Evolutionary conservation across 1,284 basidiomycete species (phyloP), one percentile per base, ranked within the genome.

Genomic region (Xerocomus nothofagi): DNA sequence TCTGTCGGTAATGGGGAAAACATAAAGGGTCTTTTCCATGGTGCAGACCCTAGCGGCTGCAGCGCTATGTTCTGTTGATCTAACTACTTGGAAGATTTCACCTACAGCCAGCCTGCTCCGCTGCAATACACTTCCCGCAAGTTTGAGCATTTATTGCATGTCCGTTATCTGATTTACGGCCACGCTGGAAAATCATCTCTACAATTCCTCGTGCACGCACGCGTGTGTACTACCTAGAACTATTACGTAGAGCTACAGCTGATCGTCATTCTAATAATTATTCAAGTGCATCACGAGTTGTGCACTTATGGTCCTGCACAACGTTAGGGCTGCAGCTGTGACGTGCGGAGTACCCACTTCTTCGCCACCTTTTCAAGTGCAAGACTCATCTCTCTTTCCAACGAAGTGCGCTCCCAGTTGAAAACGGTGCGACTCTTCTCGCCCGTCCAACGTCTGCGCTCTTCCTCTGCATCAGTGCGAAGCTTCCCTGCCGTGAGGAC

Each of bases 401-500:
- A 26, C 2, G 34, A 51, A 15, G 34, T 42, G 7, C 32, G 56
- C 54, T 64, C 58, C 63, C 67, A 55, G 1, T 40, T 26, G 14
- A 38, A 18, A 20, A 39, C 29, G 21, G 11, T 49, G 15, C 58
- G 56, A 4, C 62, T 60, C 17, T 57, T 57, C 44, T 66, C 63
- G 6, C 53, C 61, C 4, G 58, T 45, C 54, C 49, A 21, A 39
- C 40, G 36, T 50, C 49, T 18, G 31, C 53, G 56, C 15, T 57
- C 54, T 45, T 65, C 66, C 37, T 66, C 59, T 3, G 53, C 57
- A 36, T 67, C 59, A 4, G 63, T 62, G 34, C 61, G 58, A 41
- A 75, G 59, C 27, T 61, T 62, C 4, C 67, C 68, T 9, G 56
- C 56, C 0, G 60, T 68, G 11, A 76, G 57, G 1, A 67, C 67